phyloP scores from a whole-genome alignment of 2,329 filamentous ascomycete genomes.

The Claviceps arundinis region DNA sequence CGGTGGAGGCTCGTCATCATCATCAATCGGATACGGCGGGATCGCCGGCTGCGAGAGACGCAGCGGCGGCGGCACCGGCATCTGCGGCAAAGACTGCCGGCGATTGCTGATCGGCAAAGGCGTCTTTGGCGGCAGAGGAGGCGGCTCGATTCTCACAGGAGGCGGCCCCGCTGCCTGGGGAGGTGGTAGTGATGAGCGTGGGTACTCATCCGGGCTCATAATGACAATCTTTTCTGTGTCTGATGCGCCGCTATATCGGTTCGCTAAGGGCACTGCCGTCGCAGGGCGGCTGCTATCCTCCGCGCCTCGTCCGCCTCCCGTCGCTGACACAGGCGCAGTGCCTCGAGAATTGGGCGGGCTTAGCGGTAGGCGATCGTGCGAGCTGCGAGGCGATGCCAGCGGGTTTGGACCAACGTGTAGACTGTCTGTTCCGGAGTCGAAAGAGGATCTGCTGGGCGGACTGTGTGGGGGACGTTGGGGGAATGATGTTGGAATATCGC shows the following conservation, averaged over 20 bases:
- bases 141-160: constrained; percentile 39
- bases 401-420: constrained; percentile 26
- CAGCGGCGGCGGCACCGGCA: constrained; percentile 11
- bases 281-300: constrained; percentile 36
- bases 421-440: constrained; percentile 41
- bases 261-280: constrained; percentile 43
- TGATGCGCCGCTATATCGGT: constrained; percentile 41
- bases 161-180: constrained; percentile 18
- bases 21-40: constrained; percentile 68
- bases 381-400: constrained; percentile 35
- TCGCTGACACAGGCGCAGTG: constrained; percentile 7
- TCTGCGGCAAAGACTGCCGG: constrained; percentile 15
- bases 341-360: constrained; percentile 17
- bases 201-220: constrained; percentile 43
- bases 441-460: constrained; percentile 36
- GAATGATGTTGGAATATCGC: constrained; percentile 32
- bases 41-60: constrained; percentile 22
- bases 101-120: constrained; percentile 38
- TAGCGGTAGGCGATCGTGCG: constrained; percentile 31
- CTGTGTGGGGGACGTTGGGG: constrained; percentile 24
- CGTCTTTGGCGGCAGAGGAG: constrained; percentile 66
- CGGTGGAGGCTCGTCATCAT: constrained; percentile 62
- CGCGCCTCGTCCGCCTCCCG: constrained; percentile 8
- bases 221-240: constrained; percentile 59
- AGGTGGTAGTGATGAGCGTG: constrained; percentile 22